Base-by-base conservation (phyloP, 768 basidiomycete genomes). In the Flagelloscypha sp. region DNA sequence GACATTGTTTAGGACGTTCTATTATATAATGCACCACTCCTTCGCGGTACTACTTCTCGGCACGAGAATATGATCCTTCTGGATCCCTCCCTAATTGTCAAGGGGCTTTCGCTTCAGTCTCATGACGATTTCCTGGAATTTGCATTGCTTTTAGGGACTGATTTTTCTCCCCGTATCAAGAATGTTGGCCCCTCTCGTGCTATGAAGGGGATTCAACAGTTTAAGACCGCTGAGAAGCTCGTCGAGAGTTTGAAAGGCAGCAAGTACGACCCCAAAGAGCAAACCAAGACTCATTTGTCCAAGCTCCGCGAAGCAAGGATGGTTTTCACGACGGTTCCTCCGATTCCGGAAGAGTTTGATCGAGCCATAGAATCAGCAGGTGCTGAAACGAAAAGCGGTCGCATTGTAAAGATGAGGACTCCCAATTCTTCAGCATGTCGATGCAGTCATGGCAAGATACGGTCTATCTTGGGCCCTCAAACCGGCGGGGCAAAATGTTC, bases 161-260 rank as follows among this genome's bases (percentile, higher is more conserved):
- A 95, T 56, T 93, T 94, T 47, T 81, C 86, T 0, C 75, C 80
- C 30, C 76, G 92, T 4, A 84, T 95, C 40, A 82, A 74, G 37
- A 78, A 81, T 41, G 64, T 94, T 1, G 92, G 92, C 1, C 89
- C 90, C 1, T 50, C 61, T 0, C 78, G 77, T 2, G 88, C 88
- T 1, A 74, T 87, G 48, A 78, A 76, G 46, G 74, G 84, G 43
- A 85, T 94, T 33, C 70, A 68, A 33, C 62, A 73, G 44, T 59
- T 89, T 50, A 76, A 76, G 4, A 67, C 72, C 6, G 90, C 94
- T 45, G 87, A 90, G 54, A 58, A 64, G 5, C 63, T 89, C 21
- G 55, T 92, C 13, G 62, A 70, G 41, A 49, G 50, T 11, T 69
- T 71, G 46, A 40, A 35, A 19, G 61, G 72, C 47, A 60, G 54